Conservation (phyloP, 1,139 yeast genomes). For the Hemisphaericaspora xylanilytica region DNA sequence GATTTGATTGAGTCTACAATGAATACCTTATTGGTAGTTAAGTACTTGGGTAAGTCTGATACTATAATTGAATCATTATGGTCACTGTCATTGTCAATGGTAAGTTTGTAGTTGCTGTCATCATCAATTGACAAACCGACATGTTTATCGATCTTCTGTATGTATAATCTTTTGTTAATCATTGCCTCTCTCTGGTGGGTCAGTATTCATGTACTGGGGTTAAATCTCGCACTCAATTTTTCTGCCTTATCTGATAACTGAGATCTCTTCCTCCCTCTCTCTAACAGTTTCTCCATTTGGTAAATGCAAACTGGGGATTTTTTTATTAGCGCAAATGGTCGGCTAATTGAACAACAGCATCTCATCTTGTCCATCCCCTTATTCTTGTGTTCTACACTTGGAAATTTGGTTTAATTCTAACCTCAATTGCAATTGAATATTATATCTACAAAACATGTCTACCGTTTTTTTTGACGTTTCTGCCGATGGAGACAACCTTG, state of each 20-base stretch:
- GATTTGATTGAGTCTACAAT: constrained; percentile 56
- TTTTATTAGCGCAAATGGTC: no score
- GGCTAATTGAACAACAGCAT: no score
- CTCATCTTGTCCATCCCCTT: not conserved
- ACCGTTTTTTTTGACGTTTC: constrained; percentile 77
- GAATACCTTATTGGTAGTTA: constrained; percentile 8
- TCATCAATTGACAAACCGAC: constrained; percentile 2
- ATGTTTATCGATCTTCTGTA: not conserved
- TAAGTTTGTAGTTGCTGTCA: not conserved
- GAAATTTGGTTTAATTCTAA: no score
- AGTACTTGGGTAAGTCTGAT: not conserved
- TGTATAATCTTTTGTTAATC: not conserved
- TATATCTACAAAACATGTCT: constrained; percentile 35
- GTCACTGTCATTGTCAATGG: not conserved
- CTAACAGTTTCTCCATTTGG: no score
- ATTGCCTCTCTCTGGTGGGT: not conserved
- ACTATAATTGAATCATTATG: not conserved
- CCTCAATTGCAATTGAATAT: constrained; percentile 5
- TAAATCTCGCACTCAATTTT: no score
- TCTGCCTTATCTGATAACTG: no score
- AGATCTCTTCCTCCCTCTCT: no score
- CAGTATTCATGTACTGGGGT: not conserved
- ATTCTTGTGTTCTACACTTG: not conserved
- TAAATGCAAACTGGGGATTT: no score
- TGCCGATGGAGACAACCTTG: constrained; percentile 52